Conservation (phyloP, 306 rosid species). For the Begonia fuchsioides region DNA sequence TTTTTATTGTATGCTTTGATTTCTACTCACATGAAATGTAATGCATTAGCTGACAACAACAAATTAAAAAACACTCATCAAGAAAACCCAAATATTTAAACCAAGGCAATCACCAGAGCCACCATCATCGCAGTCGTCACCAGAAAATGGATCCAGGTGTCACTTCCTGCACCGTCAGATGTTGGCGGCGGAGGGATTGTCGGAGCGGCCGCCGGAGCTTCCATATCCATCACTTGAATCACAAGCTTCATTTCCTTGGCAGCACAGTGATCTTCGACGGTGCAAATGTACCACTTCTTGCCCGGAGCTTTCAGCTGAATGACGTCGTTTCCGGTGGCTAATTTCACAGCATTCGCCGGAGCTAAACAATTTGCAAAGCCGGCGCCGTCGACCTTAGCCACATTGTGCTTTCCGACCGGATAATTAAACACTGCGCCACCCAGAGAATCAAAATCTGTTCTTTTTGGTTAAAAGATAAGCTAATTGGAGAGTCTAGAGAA, state of each 20-base stretch:
- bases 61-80: background rate
- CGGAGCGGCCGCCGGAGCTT: background rate
- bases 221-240: conserved; percentile 18
- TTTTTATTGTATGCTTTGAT: too few species aligned
- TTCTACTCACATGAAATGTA: too few species aligned
- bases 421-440: conserved; percentile 26
- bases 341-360: conserved; percentile 1
- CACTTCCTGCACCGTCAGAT: background rate
- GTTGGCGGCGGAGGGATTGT: background rate
- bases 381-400: conserved; percentile 24
- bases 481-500: too few species aligned
- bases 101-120: background rate
- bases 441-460: too few species aligned
- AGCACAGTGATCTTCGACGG: conserved; percentile 17
- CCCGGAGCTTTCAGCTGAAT: conserved; percentile 20
- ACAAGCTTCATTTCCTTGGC: conserved; percentile 23
- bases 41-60: too few species aligned
- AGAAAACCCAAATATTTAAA: background rate
- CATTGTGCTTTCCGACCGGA: conserved; percentile 19
- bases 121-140: background rate
- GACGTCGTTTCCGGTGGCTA: conserved; percentile 21
- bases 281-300: conserved; percentile 38
- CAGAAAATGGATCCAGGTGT: background rate
- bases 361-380: conserved; percentile 18
- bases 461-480: too few species aligned